Base-by-base conservation (phyloP, 2,329 filamentous ascomycete genomes). In the Cryoendolithus antarcticus region DNA sequence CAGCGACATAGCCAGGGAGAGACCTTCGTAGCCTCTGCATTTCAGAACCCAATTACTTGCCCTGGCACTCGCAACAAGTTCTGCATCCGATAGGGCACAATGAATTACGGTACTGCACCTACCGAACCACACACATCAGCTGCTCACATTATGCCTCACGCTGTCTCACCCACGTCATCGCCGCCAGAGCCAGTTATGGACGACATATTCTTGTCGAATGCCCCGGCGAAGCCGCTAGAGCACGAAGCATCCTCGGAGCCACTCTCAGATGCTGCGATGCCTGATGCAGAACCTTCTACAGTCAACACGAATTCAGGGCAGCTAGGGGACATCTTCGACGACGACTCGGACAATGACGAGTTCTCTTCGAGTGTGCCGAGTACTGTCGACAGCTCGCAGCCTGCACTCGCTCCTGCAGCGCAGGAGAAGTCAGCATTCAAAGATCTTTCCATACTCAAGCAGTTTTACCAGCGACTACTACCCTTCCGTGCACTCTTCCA, bases 401-500 rank as follows among this genome's bases (percentile, higher is more conserved):
- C 48, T 9, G 15, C 15, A 19, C 15, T 19, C 15, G 37, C 44
- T n/a, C 44, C 47, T 12, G 31, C 38, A 15, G 32, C 38, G 13
- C 34, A 35, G 8, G 15, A 19, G 15, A 50, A 53, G 37, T 42
- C 50, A 4, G 49, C 46, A 27, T 57, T 43, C 32, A 82, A 77
- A 30, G 85, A 94, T 50, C 78, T 84, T 2, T 84, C 88, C 55
- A 74, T 93, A 8, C 86, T 96, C 77, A 77, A 83, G 52, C 84
- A 82, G 47, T 98, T 95, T 66, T 98, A 98, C 60, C 84, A 93
- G 57, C 84, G 91, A 35, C 71, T 98, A 30, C 96, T 96, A 53
- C 91, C 91, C 4, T 98, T 93, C 71, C 78, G 88, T 43, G 82
- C 85, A 45, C 77, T 96, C 13, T 98, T 95, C 63, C 88, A 95